Base-by-base conservation (phyloP, 495 filamentous ascomycete genomes). In the Penicillium psychrofluorescens region DNA sequence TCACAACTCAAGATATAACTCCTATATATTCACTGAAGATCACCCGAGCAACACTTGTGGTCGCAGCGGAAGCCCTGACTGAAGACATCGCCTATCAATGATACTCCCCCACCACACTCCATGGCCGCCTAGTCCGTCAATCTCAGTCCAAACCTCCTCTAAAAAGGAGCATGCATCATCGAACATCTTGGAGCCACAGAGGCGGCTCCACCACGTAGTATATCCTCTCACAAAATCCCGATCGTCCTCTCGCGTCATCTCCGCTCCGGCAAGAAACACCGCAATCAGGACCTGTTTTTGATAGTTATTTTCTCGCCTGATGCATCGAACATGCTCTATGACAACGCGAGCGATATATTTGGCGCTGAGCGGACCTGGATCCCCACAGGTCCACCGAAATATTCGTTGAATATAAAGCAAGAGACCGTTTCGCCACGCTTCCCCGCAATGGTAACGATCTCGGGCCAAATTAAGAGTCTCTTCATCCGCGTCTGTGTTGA, bases 381-480 rank as follows among this genome's bases (percentile, higher is more conserved):
- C 40, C 12, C 29, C 34, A 6, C 50, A 42, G 11, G 41, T 43
- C 53, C 53, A 55, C n/a, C 41, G 43, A 39, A 58, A 58, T 10
- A 58, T 39, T 33, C 55, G 38, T 35, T 43, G 38, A 16, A 58
- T 58, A 40, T 58, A 58, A 27, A 58, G 31, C 14, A 58, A 43
- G 29, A 58, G 44, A 11, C 42, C 49, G 41, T 55, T 48, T 47
- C 55, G 40, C 55, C 55, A 58, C 12, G 55, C 53, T 35, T 58
- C 44, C 11, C 44, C 46, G 41, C 48, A 55, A 38, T 58, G 40
- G 22, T 47, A 49, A 29, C 38, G 35, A 45, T 56, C 55, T 35
- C 46, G 53, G 29, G 41, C 39, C 30, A 56, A 44, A 12, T 58
- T 46, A 36, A 55, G 48, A 29, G 32, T 38, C 13, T 53, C 55